Evolutionary conservation across 352 stramenopile genomes (phyloP), one percentile per base, ranked within the genome.

Genomic region (Globisporangium viniferum): DNA sequence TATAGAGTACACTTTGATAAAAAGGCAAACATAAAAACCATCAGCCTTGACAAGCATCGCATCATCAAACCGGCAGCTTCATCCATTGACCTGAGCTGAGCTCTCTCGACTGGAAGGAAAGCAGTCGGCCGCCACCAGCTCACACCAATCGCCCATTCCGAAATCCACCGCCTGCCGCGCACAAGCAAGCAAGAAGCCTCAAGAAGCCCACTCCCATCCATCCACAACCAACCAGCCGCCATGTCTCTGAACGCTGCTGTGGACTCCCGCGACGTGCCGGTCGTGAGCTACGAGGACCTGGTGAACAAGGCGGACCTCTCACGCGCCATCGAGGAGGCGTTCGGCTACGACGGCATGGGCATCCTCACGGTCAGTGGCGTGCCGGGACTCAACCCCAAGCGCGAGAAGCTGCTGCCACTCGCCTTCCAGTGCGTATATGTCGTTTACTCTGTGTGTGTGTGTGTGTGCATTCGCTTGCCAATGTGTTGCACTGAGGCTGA

Each of bases 351-450:
- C 66, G 94, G 93, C 46, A 86, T 98, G 64, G 94, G 93, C 49
- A 93, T 98, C 66, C 69, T 98, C 49, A 89, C 87, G 10, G 90
- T 98, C 22, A 89, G 79, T 51, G 89, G 86, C 67, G 91, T 98
- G 22, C 90, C 92, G 3, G 82, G 84, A 54, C 84, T 97, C 62
- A 76, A 84, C 56, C 67, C 82, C 36, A 91, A 87, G 74, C 83
- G 94, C 20, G 71, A 78, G 58, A 72, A 72, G 46, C 75, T 98
- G 56, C 75, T 99, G 36, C 85, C 93, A 4, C 77, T 97, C 33
- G 92, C 92, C n/a, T 94, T 94, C 71, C 64, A 78, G 62, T 91
- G 55, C 35, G 44, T 59, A 59, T 89, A 64, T 24, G n/a, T 59
- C n/a, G 18, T 29, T 22, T 31, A 15, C 33, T 15, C 6, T 44